Evolutionary conservation across 306 rosid genomes (phyloP), one percentile per base, ranked within the genome.

Genomic region (Rubus idaeus): DNA sequence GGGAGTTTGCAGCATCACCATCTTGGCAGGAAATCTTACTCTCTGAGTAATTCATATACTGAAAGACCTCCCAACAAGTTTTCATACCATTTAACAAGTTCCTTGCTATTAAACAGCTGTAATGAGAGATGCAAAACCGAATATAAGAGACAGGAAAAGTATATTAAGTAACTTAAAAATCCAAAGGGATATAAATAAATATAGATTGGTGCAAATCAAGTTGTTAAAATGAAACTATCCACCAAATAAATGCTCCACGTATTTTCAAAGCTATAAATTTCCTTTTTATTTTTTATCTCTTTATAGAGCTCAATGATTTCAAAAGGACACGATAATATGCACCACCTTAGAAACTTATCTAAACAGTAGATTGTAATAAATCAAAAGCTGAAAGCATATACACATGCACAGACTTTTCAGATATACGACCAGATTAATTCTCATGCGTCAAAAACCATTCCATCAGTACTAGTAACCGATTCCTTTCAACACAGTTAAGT

Each of bases 41-140:
- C 51, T 87, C 97, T 10, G 90, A 87, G 76, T 84, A 87, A 88
- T 96, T 92, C 86, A 96, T 88, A 90, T 85, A 86, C 77, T 91
- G 99, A 80, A 83, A 96, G 77, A 96, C 90, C 81, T 96, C 99
- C 99, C 91, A 88, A 77, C 99, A 96, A 40, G 96, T 86, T 87
- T 87, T 96, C 82, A 96, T 79, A 70, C 98, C 99, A 85, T 87
- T 87, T 78, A 96, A 77, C 77, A 92, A 90, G 86, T 96, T 96
- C 86, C 98, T 87, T 68, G 99, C 92, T 81, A 96, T 86, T 81
- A 96, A 85, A 88, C 99, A 96, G 86, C 99, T 96, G 90, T 49
- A 55, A 75, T 70, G 76, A 78, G 61, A 78, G 66, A 81, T 16
- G 76, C 80, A 81, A 78, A 67, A 70, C 45, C 64, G 61, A 49